Conservation (phyloP, 805 yeast species). For the Ogataea neopini region DNA sequence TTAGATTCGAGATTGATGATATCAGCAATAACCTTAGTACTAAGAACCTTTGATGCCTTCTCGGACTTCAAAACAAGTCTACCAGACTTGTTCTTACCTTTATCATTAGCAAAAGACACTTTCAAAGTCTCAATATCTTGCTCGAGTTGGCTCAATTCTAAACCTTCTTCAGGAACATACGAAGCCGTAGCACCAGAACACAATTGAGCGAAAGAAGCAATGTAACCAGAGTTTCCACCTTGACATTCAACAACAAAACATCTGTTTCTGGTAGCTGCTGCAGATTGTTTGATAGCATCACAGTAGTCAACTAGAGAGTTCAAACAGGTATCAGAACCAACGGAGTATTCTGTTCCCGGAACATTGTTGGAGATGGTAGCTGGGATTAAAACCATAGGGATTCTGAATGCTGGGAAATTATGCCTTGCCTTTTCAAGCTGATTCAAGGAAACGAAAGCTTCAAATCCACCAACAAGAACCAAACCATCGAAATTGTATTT, state of each 20-base stretch:
- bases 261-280: conserved; percentile 75
- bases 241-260: conserved; percentile 82
- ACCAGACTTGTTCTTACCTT: conserved; percentile 69
- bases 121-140: conserved; percentile 64
- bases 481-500: conserved; percentile 70
- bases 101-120: conserved; percentile 57
- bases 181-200: conserved; percentile 74
- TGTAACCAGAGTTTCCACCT: conserved; percentile 82
- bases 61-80: conserved; percentile 67
- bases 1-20: conserved; percentile 63
- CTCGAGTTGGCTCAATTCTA: conserved; percentile 58
- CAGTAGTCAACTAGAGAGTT: conserved; percentile 89
- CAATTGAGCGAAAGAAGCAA: conserved; percentile 68
- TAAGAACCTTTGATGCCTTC: conserved; percentile 65
- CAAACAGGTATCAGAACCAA: conserved; percentile 95
- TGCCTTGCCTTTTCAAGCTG: conserved; percentile 61
- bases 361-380: conserved; percentile 90
- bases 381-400: conserved; percentile 77
- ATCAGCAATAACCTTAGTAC: conserved; percentile 69
- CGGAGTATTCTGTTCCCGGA: conserved; percentile 97
- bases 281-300: conserved; percentile 84
- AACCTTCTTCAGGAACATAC: conserved; percentile 74
- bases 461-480: conserved; percentile 79
- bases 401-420: conserved; percentile 68
- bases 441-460: conserved; percentile 70